Evolutionary conservation across 2,329 filamentous ascomycete species (phyloP).

Genomic region (Aureobasidium subglaciale): DNA sequence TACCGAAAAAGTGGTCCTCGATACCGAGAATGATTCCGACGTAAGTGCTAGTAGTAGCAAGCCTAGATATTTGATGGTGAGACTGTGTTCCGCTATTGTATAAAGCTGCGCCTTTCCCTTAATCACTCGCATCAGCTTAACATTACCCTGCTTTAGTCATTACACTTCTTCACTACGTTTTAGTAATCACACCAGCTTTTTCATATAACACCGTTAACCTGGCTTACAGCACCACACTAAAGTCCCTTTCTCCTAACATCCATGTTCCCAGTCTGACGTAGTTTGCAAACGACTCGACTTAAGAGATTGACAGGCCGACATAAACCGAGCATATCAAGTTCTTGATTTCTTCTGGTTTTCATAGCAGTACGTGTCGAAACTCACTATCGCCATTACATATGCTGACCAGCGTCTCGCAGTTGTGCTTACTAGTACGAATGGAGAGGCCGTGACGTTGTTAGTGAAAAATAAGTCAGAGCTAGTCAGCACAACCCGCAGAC

Average conservation of each 20-base stretch:
- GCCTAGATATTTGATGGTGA: background rate
- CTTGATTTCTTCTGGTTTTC: constrained; percentile 46
- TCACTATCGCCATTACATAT: constrained; percentile 28
- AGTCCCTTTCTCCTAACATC: constrained; percentile 43
- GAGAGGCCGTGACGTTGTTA: constrained; percentile 72
- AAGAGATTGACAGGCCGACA: constrained; percentile 51
- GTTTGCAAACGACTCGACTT: constrained; percentile 42
- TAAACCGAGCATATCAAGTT: constrained; percentile 50
- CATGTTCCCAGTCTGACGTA: constrained; percentile 53
- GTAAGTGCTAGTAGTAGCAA: no score
- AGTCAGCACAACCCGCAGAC: constrained; percentile 61
- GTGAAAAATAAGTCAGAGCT: constrained; percentile 62
- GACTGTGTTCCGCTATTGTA: no score
- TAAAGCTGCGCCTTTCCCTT: background rate
- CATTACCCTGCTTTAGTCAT: background rate
- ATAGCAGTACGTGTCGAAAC: constrained; percentile 39
- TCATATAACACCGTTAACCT: background rate
- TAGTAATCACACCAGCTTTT: no score
- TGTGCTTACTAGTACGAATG: constrained; percentile 73
- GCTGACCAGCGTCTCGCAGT: constrained; percentile 47
- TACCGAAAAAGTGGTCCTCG: background rate
- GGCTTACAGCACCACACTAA: background rate
- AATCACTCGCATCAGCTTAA: no score
- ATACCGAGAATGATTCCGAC: background rate
- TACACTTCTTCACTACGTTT: no score